A percentile compares a stretch with the other conserved stretches of the same genome.
These are phyloP conservation scores for Fusarium mangiferae DNA, from an alignment of 2,329 filamentous ascomycete genomes.

Conservation along the genomic window DNA sequence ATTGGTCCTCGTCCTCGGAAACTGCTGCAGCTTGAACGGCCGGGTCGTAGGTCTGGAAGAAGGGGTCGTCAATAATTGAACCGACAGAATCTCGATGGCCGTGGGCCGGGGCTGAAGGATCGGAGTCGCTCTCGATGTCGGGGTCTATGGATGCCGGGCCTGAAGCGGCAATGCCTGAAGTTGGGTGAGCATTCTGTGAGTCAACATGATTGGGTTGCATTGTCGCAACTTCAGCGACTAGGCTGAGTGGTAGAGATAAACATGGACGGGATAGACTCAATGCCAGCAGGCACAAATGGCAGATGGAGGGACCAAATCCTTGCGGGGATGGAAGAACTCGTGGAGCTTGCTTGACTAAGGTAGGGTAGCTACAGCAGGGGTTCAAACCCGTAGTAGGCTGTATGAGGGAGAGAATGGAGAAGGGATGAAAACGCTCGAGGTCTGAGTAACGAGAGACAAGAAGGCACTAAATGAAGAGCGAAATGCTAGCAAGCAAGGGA, in stretches of 20 bases:
- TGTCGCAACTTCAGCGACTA: slow-evolving; percentile 46
- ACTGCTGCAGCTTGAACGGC: slow-evolving; percentile 42
- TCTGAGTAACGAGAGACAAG: slow-evolving; percentile 22
- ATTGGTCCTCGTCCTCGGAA: slow-evolving; percentile 39
- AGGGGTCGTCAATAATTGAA: slow-evolving; percentile 66
- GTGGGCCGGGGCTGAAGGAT: slow-evolving; percentile 25
- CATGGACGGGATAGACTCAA: slow-evolving; percentile 37
- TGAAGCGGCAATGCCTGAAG: slow-evolving; percentile 37
- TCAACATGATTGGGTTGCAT: slow-evolving; percentile 43
- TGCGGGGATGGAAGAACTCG: slow-evolving; percentile 39
- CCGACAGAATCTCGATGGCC: slow-evolving; percentile 59
- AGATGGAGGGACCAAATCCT: slow-evolving; percentile 30
- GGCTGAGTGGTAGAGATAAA: slow-evolving; percentile 35
- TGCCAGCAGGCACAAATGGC: slow-evolving; percentile 23
- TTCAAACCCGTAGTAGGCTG: slow-evolving; percentile 4
- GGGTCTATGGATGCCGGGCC: slow-evolving; percentile 37
- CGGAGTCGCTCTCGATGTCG: slow-evolving; percentile 36
- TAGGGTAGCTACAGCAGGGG: slow-evolving; percentile 8
- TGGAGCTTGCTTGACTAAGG: slow-evolving; percentile 27
- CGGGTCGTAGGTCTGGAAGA: slow-evolving; percentile 60
- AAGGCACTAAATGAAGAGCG: slow-evolving; percentile 8
- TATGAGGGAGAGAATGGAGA: background rate
- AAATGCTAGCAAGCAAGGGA: slow-evolving; percentile 29
- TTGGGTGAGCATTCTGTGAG: slow-evolving; percentile 42
- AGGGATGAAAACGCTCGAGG: slow-evolving; percentile 18